Percentiles rank a stretch among this genome's conserved stretches.
Conservation (phyloP, 768 basidiomycete genomes). For the Pleurotus sapidus region DNA sequence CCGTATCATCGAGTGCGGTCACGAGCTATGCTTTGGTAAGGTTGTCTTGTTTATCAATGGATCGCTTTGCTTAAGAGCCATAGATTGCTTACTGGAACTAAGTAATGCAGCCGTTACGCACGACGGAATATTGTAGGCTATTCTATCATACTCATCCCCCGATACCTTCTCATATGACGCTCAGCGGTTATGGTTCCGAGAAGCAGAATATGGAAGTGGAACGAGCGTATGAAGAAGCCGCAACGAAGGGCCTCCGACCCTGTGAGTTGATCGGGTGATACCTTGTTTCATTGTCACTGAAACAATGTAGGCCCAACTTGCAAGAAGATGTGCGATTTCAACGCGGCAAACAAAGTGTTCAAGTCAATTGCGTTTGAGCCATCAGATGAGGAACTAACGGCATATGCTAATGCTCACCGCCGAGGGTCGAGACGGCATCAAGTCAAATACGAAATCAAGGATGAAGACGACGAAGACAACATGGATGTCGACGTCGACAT, state of each 20-base stretch:
- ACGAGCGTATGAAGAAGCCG: constrained; percentile 53
- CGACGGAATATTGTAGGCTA: constrained; percentile 57
- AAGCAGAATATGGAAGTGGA: constrained; percentile 25
- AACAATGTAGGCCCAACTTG: constrained; percentile 57
- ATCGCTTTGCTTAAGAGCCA: background rate
- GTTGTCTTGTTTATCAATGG: background rate
- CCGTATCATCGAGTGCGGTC: constrained; percentile 61
- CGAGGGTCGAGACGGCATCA: constrained; percentile 14
- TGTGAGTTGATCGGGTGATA: constrained; percentile 33
- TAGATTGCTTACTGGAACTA: constrained; percentile 57
- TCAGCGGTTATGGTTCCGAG: constrained; percentile 48
- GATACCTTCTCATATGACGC: background rate
- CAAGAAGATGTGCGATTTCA: constrained; percentile 58
- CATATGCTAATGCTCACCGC: constrained; percentile 33
- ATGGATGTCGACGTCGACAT: constrained; percentile 18
- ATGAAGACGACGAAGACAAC: constrained; percentile 17
- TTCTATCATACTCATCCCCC: background rate
- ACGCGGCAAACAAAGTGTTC: constrained; percentile 48
- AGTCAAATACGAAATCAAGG: constrained; percentile 10
- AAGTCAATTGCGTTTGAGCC: constrained; percentile 68
- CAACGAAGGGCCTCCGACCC: constrained; percentile 59
- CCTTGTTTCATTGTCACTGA: background rate
- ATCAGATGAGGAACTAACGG: constrained; percentile 50
- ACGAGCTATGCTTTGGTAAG: constrained; percentile 62
- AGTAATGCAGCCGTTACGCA: constrained; percentile 50